A percentile compares a stretch with the other conserved stretches of the same genome.
Conservation (phyloP, 192 early-diverging fungal genomes). For the Dissophora globulifera region DNA sequence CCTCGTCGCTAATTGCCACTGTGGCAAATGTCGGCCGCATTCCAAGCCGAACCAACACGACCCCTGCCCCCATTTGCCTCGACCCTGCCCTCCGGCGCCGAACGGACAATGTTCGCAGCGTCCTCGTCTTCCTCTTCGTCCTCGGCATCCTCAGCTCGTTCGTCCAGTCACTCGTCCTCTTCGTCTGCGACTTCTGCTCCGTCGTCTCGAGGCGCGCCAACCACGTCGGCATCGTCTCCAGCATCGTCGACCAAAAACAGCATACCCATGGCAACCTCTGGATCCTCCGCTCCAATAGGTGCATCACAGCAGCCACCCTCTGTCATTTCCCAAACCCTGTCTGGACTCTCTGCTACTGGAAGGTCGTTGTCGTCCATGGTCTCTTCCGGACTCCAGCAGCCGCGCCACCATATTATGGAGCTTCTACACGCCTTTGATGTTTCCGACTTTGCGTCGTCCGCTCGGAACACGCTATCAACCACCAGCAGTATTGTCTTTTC, state of each 20-base stretch:
- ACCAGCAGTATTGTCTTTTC: slow-evolving; percentile 63
- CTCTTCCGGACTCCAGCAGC: slow-evolving; percentile 45
- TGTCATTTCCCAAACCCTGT: slow-evolving; percentile 42
- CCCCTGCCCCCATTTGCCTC: slow-evolving; percentile 38
- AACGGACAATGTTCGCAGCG: slow-evolving; percentile 22
- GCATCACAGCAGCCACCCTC: slow-evolving; percentile 1
- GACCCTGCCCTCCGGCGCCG: slow-evolving; percentile 22
- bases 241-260: slow-evolving; percentile 1
- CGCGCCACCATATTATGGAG: slow-evolving; percentile 44
- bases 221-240: background rate
- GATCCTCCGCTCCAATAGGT: background rate
- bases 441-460: slow-evolving; percentile 43
- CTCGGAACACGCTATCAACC: slow-evolving; percentile 34
- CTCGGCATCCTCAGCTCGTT: slow-evolving; percentile 1
- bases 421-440: slow-evolving; percentile 43
- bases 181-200: background rate
- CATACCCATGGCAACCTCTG: background rate
- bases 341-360: slow-evolving; percentile 38
- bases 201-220: background rate
- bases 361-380: slow-evolving; percentile 32
- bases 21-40: slow-evolving; percentile 32
- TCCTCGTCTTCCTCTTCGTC: slow-evolving; percentile 8
- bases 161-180: background rate
- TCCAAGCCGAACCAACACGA: slow-evolving; percentile 35
- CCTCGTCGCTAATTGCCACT: background rate